Conservation (phyloP, 129 eudicot genomes). For the Pseudognaphalium luteoalbum region DNA sequence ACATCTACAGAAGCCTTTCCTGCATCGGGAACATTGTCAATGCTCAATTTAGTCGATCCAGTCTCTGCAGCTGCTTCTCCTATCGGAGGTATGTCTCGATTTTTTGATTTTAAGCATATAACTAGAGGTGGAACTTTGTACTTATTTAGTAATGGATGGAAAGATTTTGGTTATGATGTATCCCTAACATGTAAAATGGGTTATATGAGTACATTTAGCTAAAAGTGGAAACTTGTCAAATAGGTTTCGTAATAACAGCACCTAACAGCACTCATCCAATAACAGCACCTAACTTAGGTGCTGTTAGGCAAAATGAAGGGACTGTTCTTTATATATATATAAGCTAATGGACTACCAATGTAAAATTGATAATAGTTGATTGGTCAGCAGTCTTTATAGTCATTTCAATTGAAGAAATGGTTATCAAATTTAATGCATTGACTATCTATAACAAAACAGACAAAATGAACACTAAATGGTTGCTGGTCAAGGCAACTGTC, state of each 20-base stretch:
- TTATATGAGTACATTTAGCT: not conserved
- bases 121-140: not conserved
- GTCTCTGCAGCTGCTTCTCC: constrained; percentile 98
- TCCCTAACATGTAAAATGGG: constrained; percentile 4
- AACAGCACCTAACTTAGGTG: not conserved
- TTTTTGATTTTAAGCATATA: not conserved
- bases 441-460: not conserved
- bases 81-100: constrained; percentile 66
- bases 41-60: constrained; percentile 97
- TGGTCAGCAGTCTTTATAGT: not conserved
- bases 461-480: not conserved
- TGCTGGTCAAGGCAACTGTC: not conserved
- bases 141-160: not conserved
- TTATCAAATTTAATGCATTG: not conserved
- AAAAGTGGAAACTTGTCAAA: not conserved
- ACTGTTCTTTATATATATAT: not conserved
- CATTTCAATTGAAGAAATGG: not conserved
- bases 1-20: constrained; percentile 86
- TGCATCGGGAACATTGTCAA: constrained; percentile 76
- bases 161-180: not conserved
- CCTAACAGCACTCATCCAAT: not conserved
- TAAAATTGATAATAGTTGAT: not conserved
- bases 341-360: not conserved
- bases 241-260: not conserved
- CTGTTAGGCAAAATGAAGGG: not conserved